Evolutionary conservation across 2,329 filamentous ascomycete genomes (phyloP), one percentile per base, ranked within the genome.

Genomic region (Thielaviopsis euricoi): DNA sequence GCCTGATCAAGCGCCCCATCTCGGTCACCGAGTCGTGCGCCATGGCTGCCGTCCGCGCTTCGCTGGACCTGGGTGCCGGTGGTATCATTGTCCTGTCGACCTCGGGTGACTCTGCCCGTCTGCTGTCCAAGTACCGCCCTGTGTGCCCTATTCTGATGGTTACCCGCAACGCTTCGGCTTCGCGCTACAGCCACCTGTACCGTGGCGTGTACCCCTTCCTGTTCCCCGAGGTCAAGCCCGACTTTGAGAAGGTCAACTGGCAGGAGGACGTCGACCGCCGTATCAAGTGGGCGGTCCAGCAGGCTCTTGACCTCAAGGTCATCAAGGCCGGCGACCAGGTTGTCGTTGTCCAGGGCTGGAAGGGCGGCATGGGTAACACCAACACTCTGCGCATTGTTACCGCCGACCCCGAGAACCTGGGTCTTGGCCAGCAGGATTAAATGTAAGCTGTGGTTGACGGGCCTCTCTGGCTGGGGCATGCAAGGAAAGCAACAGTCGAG

Each of bases 111-210:
- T 96, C 91, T 64, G 93, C 93, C 61, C 89, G 93, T 67, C 84
- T 97, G 62, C 79, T 97, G 64, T 95, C 91, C 77, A 98, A 98
- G 79, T 98, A 96, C 78, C 87, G 93, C 68, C 93, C 93, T 55
- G 90, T 97, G 63, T 97, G 91, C 82, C 93, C 93, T 66, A 96
- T 98, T 76, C 91, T 98, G 79, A 97, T 97, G 91, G 87, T 98
- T 63, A 95, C 91, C 63, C 86, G 93, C 67, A 95, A 86, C 71
- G 74, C 82, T 53, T 82, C 80, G 64, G 88, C 93, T 56, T 86
- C 89, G 61, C 81, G 93, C 74, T 97, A 93, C 73, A 86, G 83
- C 64, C 93, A 98, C 73, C 75, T 98, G 71, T 97, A 96, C 77
- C 91, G 93, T 69, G 93, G 93, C 66, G 91, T 98, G 62, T 98